Evolutionary conservation across 371 early-diverging fungal genomes (phyloP), one percentile per base, ranked within the genome.

Genomic region (Conidiobolus coronatus): DNA sequence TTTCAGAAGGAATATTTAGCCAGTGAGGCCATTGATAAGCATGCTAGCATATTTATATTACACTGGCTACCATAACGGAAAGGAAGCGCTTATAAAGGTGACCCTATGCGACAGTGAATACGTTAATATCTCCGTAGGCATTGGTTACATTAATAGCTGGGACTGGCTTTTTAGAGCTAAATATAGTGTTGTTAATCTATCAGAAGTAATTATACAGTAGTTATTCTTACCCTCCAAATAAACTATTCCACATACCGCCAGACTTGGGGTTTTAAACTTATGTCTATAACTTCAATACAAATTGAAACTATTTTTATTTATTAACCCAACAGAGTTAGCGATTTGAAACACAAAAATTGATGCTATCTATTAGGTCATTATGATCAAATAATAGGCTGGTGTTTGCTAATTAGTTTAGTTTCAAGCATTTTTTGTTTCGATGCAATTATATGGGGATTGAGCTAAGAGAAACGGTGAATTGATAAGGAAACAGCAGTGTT

Each of bases 1-100:
- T 93, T 59, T 90, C 93, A 0, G 73, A 75, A 58, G 92, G 89
- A 15, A 65, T 61, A 24, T 86, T 68, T 14, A 95, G 67, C 94
- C 94, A 95, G 33, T 85, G 77, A 3, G 96, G 96, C 96, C 96
- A 95, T 55, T 89, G 88, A 65, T 92, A 93, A 0, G 92, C 0
- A 74, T 71, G 43, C 75, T 80, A 11, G 81, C 53, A 0, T 93
- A 90, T 51, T 84, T 77, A 52, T 73, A 86, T 66, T 2, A 95
- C 96, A 52, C 81, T 78, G n/a, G 78, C 63, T 50, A 91, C 87
- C 96, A 95, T 95, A 44, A 95, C 90, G 9, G 81, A 75, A 61
- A 95, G 59, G 59, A 95, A 88, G 2, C 96, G 81, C 58, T 95
- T 93, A 56, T 95, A 95, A 40, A 95, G 57, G 41, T 91, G 91